Evolutionary conservation across 331 rosid species (phyloP).

Genomic region (Spiraea crenata): DNA sequence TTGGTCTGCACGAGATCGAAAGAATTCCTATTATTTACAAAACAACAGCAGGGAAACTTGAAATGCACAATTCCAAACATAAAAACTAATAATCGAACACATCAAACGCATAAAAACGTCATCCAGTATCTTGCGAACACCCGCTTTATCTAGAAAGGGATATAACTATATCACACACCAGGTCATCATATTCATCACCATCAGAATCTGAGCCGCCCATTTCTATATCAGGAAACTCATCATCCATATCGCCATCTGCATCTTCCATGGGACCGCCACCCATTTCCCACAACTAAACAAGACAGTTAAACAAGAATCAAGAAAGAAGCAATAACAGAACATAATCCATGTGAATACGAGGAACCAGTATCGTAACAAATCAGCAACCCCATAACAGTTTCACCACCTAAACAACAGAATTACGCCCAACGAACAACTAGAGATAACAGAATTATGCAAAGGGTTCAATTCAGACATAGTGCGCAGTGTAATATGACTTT

Average conservation of each 20-base stretch:
- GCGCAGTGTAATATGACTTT: too few relatives aligned
- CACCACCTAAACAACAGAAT: neutral
- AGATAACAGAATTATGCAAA: neutral
- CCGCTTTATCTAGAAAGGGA: neutral
- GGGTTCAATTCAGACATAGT: neutral
- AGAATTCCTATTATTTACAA: neutral
- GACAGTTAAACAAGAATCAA: neutral
- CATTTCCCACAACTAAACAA: conserved; percentile 6
- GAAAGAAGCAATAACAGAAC: neutral
- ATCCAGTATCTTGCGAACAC: neutral
- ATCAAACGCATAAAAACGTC: too few relatives aligned
- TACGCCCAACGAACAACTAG: too few relatives aligned
- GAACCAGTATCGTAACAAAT: too few relatives aligned
- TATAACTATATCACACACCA: conserved; percentile 47
- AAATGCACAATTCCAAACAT: neutral
- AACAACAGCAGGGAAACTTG: neutral
- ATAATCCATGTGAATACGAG: too few relatives aligned
- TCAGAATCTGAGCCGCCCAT: conserved; percentile 73
- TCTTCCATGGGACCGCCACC: conserved; percentile 71
- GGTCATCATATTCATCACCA: conserved; percentile 50
- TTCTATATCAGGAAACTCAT: conserved; percentile 52
- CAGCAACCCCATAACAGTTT: neutral
- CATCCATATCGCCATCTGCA: conserved; percentile 66
- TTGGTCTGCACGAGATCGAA: conserved; percentile 41
- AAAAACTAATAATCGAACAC: neutral